Conservation (phyloP, 148 eudicot species). For the Cornus controversa region DNA sequence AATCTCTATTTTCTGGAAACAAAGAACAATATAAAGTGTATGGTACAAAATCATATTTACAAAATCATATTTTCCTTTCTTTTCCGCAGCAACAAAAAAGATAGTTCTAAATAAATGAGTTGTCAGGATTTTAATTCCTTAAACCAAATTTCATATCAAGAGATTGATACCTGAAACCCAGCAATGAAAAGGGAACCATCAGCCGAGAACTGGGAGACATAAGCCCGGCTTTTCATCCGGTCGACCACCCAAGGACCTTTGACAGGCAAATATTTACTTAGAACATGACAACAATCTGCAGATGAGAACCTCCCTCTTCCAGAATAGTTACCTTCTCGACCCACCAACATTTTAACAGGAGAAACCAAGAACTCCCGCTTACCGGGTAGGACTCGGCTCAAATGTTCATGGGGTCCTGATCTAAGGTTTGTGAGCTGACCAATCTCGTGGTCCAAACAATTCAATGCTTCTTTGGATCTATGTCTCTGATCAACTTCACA, state of each 20-base stretch:
- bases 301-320: conserved; percentile 66
- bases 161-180: conserved; percentile 72
- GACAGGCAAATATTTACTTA: conserved; percentile 74
- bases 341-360: conserved; percentile 65
- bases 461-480: conserved; percentile 5
- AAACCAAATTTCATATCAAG: not conserved
- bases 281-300: conserved; percentile 64
- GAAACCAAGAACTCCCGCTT: conserved; percentile 42
- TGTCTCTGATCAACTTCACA: conserved; percentile 14
- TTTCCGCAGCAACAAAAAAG: not conserved
- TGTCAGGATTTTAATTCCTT: too few species aligned
- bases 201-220: conserved; percentile 80
- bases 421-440: conserved; percentile 75
- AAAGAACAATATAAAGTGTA: not conserved
- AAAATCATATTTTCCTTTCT: not conserved
- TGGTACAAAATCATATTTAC: not conserved
- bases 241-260: conserved; percentile 64
- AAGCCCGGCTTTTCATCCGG: conserved; percentile 64
- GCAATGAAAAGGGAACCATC: conserved; percentile 85
- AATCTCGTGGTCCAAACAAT: conserved; percentile 63
- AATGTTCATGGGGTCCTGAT: conserved; percentile 52
- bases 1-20: not conserved
- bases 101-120: too few species aligned
- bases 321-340: conserved; percentile 73
- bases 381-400: conserved; percentile 34